These are phyloP conservation scores for Pseudogymnoascus sp. DNA, from an alignment of 2,329 filamentous ascomycete species.

Conservation along the genomic window DNA sequence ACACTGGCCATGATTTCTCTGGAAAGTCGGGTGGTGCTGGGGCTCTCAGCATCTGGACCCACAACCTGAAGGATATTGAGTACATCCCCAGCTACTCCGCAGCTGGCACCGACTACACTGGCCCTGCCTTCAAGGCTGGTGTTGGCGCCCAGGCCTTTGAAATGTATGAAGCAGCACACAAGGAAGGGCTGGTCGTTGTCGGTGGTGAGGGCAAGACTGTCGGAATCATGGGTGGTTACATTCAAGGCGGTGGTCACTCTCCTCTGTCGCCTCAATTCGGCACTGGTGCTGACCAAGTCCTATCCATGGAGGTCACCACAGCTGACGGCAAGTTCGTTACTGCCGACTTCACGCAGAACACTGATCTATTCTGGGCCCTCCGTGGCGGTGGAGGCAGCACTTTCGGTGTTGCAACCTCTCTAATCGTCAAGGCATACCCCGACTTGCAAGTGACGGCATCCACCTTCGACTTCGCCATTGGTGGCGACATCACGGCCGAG, in stretches of 20 bases:
- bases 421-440: conserved; percentile 47
- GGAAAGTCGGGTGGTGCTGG: conserved; percentile 31
- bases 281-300: conserved; percentile 52
- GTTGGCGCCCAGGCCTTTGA: conserved; percentile 41
- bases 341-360: conserved; percentile 43
- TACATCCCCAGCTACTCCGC: conserved; percentile 37
- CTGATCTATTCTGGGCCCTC: conserved; percentile 58
- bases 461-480: conserved; percentile 40
- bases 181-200: conserved; percentile 44
- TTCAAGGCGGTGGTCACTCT: conserved; percentile 55
- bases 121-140: conserved; percentile 47
- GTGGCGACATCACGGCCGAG: conserved; percentile 38
- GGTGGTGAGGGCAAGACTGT: conserved; percentile 47
- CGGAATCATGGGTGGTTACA: conserved; percentile 44
- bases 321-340: conserved; percentile 42
- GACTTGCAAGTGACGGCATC: conserved; percentile 32
- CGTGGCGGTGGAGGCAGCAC: conserved; percentile 52
- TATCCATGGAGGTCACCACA: conserved; percentile 50
- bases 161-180: conserved; percentile 36
- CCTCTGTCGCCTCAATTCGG: conserved; percentile 46
- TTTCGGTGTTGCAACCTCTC: conserved; percentile 50
- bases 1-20: conserved; percentile 22
- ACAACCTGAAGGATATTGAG: conserved; percentile 34
- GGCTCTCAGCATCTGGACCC: conserved; percentile 46
- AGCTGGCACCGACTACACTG: conserved; percentile 36